Evolutionary conservation across 768 basidiomycete genomes (phyloP).

Genomic region (Leccinum uliginosum): DNA sequence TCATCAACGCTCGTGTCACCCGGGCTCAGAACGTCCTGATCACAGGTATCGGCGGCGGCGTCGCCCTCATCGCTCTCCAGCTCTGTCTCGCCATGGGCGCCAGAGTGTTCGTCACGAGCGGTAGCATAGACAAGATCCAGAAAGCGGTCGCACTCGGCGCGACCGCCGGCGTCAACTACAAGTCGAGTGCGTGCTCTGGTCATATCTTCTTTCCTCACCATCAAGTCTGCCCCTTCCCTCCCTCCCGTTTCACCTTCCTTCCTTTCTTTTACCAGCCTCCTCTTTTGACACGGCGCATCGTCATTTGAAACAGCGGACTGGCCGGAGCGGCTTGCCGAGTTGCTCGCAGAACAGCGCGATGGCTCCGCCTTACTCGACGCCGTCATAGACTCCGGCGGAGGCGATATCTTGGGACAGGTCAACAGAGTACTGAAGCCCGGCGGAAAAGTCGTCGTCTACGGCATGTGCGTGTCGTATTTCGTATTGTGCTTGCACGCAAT

Average conservation of each 20-base stretch:
- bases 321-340: constrained; percentile 42
- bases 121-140: constrained; percentile 61
- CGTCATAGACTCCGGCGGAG: constrained; percentile 69
- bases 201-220: not conserved
- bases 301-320: constrained; percentile 40
- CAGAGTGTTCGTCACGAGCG: constrained; percentile 76
- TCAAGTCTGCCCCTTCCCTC: not conserved
- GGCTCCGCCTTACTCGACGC: constrained; percentile 42
- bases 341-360: constrained; percentile 35
- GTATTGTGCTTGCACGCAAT: not conserved
- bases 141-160: constrained; percentile 68
- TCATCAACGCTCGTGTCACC: constrained; percentile 62
- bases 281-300: not conserved
- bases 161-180: constrained; percentile 73
- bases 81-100: constrained; percentile 72
- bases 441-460: constrained; percentile 59
- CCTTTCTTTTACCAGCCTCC: not conserved
- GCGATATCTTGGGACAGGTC: constrained; percentile 52
- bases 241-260: too few relatives aligned
- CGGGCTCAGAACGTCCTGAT: constrained; percentile 71
- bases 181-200: constrained; percentile 42
- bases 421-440: constrained; percentile 46
- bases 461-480: constrained; percentile 52
- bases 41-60: constrained; percentile 81
- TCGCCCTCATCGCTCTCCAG: constrained; percentile 74